Conservation (phyloP, 192 early-diverging fungal genomes). For the Umbelopsis ramanniana region DNA sequence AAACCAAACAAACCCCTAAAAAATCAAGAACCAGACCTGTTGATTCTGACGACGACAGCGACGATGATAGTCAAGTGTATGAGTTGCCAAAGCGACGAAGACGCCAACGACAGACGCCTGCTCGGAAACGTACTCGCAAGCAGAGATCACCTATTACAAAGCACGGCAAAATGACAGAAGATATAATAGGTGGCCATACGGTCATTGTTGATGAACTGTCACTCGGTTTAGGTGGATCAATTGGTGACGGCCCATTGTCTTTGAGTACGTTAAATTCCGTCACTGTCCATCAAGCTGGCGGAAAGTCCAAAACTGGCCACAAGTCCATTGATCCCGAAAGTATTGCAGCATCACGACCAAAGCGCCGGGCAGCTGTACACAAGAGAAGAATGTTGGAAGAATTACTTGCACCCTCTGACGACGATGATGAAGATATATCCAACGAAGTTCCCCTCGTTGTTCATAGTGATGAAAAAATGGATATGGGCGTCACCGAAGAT, state of each 20-base stretch:
- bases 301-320: background rate
- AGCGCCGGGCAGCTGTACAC: conserved; percentile 40
- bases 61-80: conserved; percentile 13
- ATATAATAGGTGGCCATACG: background rate
- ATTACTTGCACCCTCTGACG: conserved; percentile 36
- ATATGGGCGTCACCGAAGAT: conserved; percentile 36
- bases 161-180: background rate
- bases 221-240: conserved; percentile 1
- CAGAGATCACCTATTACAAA: background rate
- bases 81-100: background rate
- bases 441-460: conserved; percentile 18
- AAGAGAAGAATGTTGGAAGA: conserved; percentile 45
- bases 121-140: conserved; percentile 1
- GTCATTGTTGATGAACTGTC: conserved; percentile 1
- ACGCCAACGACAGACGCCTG: background rate
- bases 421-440: conserved; percentile 21
- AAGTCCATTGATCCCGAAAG: conserved; percentile 30
- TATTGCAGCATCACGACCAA: conserved; percentile 33
- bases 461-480: conserved; percentile 41
- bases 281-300: background rate
- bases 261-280: conserved; percentile 13
- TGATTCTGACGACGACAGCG: conserved; percentile 2
- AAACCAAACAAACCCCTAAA: background rate
- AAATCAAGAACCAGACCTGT: conserved; percentile 17
- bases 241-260: background rate